Percentiles rank a stretch among this genome's conserved stretches.
Conservation (phyloP, 768 basidiomycete species). For the Hygrocybe punicea region DNA sequence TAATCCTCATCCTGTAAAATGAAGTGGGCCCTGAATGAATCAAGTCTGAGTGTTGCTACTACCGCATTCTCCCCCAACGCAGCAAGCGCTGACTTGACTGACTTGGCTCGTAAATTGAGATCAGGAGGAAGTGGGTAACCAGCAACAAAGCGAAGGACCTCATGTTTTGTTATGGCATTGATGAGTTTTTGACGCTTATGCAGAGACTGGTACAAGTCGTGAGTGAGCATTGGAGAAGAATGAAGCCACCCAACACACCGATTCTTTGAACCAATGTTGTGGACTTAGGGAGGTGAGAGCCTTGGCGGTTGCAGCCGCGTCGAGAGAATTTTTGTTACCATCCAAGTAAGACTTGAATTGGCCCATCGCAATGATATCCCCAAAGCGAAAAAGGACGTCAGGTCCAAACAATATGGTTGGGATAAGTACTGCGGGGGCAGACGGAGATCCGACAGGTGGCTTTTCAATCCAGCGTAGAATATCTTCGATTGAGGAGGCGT, state of each 20-base stretch:
- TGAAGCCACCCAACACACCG: conserved; percentile 5
- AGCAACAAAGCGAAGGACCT: conserved; percentile 13
- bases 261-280: conserved; percentile 12
- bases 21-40: conserved; percentile 5
- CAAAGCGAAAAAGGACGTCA: conserved; percentile 5
- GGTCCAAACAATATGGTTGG: conserved; percentile 11
- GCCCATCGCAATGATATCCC: conserved; percentile 15
- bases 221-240: no score
- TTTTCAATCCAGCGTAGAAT: no score
- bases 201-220: no score
- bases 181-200: no score
- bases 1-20: not conserved
- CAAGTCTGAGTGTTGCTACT: no score
- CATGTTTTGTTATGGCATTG: conserved; percentile 9
- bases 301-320: not conserved
- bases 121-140: conserved; percentile 13
- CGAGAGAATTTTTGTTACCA: conserved; percentile 6
- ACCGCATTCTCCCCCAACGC: no score
- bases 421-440: no score
- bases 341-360: conserved; percentile 15
- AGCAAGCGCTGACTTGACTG: no score
- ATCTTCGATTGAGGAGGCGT: no score
- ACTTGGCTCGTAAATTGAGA: no score
- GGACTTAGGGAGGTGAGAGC: conserved; percentile 15
- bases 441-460: conserved; percentile 13